Evolutionary conservation across 441 rosid genomes (phyloP).

Genomic region (Adansonia grandidieri): DNA sequence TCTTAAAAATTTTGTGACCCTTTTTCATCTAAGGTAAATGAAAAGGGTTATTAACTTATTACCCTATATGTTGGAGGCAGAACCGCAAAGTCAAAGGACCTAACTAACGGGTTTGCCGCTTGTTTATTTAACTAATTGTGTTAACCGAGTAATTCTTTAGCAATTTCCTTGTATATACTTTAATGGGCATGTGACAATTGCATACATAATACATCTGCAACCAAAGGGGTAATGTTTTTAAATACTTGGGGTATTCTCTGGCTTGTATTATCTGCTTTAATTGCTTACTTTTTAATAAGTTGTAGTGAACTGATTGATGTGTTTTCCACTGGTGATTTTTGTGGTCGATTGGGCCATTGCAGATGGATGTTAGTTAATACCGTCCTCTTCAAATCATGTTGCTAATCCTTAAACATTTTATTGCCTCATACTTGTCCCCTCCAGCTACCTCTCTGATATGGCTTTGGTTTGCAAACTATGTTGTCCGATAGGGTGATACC

Average conservation of each 20-base stretch:
- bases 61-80: neutral
- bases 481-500: conserved; percentile 60
- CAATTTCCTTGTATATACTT: neutral
- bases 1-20: neutral
- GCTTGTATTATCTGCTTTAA: neutral
- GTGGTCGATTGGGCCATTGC: conserved; percentile 34
- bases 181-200: neutral
- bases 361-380: conserved; percentile 81
- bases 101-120: neutral
- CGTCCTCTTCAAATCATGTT: conserved; percentile 13
- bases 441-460: neutral
- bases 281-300: neutral
- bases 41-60: neutral
- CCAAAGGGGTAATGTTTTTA: neutral
- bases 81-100: neutral
- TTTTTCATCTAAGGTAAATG: neutral
- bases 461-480: conserved; percentile 16
- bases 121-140: neutral
- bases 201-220: neutral
- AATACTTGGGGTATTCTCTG: neutral
- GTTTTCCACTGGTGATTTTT: conserved; percentile 20
- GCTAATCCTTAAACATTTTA: neutral
- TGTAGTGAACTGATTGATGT: conserved; percentile 32
- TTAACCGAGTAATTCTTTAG: neutral
- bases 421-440: neutral